Evolutionary conservation across 192 early-diverging fungal genomes (phyloP), one percentile per base, ranked within the genome.

Genomic region (Powellomyces hirtus): DNA sequence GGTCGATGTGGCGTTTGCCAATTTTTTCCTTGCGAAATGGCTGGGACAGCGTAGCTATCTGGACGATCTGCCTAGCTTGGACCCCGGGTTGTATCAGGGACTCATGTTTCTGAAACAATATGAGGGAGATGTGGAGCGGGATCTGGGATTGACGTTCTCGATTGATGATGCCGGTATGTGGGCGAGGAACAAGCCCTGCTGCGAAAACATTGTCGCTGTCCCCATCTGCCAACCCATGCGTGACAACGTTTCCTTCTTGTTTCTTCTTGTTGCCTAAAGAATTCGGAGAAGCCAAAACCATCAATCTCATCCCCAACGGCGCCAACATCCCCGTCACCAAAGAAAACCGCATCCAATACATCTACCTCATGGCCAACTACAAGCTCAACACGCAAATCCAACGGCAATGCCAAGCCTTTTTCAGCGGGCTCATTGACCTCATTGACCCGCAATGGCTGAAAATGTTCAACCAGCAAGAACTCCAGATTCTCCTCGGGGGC

Each of bases 381-480:
- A 88, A 90, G 66, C 83, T 98, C 24, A 94, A 95, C 72, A 75
- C 79, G 37, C 87, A 92, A 76, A 92, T 96, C 55, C 79, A 85
- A 4, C 70, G 70, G 8, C 94, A 92, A 37, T 90, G 88, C 55
- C 80, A 76, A 18, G 94, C 93, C 13, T 98, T 98, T 59, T 89
- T 96, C 59, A 55, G 69, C 0, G 97, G 97, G 0, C 69, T 98
- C n/a, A 81, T 82, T 6, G 82, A 90, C n/a, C 76, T 98, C 45
- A 86, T 98, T 31, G 84, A 91, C n/a, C 83, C 88, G 1, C 81
- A 84, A 64, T 97, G 94, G 95, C 70, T 98, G 34, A 79, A 82
- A 37, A 90, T 98, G 85, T 98, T 98, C 79, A 95, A 94, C 59
- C 88, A 91, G 66, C 83, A 89, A 68, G 96, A 98, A 76, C 79